Base-by-base conservation (phyloP, 441 rosid species). In the Sinapis alba region DNA sequence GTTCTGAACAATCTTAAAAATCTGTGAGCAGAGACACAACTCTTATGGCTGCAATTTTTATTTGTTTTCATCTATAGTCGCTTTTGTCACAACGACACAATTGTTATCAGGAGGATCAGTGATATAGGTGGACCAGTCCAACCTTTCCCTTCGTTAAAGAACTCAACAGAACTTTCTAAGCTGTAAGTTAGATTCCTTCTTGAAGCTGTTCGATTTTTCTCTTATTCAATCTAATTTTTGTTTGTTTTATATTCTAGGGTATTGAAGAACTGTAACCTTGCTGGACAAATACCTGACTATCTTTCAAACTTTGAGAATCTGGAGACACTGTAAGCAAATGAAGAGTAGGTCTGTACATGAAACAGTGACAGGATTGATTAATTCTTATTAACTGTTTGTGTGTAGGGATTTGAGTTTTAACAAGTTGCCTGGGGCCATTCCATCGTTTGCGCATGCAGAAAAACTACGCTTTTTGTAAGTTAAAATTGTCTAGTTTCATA, bases 321-420 rank as follows among this genome's bases (percentile, higher is more conserved):
- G 69, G 85, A 86, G 62, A 74, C 84, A 79, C 58, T 89, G 94
- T 89, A 86, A 87, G 91, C 82, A 68, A 36, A 51, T 51, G 34
- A 62, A 41, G 78, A 60, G 19, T 47, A 32, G 56, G 19, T 53
- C 28, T 69, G 19, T 71, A 18, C 57, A 65, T 45, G 45, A 24
- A 71, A 45, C 47, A 76, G 9, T 47, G 71, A 16, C 67, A n/a
- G 1, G 36, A 65, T 26, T 68, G 74, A 62, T 68, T 57, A 4
- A 47, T 63, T 74, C 28, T 18, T 57, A 5, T 63, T n/a, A n/a
- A n/a, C n/a, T n/a, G n/a, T n/a, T 36, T 18, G 34, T 27, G 62
- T 27, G 69, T 76, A 94, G 98, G 88, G 98, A 91, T 86, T 80
- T 91, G 79, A 91, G 97, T 84, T 91, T 87, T 82, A 93, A 93